Percentiles rank a stretch among this genome's conserved stretches.
Conservation (phyloP, 495 filamentous ascomycete genomes). For the Talaromyces stipitatus region DNA sequence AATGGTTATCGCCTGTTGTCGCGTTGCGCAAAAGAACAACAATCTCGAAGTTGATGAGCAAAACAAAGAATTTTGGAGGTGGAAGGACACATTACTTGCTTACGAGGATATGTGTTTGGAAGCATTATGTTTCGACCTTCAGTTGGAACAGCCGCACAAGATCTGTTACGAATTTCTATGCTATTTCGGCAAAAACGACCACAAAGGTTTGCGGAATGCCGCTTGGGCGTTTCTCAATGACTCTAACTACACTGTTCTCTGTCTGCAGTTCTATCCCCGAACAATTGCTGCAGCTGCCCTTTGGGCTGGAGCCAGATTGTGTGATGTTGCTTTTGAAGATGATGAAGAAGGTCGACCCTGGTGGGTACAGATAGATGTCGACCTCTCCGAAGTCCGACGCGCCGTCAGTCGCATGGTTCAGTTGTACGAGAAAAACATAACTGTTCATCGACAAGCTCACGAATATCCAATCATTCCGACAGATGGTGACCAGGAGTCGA, state of each 20-base stretch:
- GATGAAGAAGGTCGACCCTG: slow-evolving; percentile 66
- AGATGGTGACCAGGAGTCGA: slow-evolving; percentile 24
- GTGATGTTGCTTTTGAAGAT: slow-evolving; percentile 63
- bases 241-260: slow-evolving; percentile 71
- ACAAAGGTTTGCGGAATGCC: slow-evolving; percentile 69
- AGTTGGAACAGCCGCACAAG: slow-evolving; percentile 76
- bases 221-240: slow-evolving; percentile 94
- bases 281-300: slow-evolving; percentile 80
- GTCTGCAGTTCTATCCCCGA: slow-evolving; percentile 68
- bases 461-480: slow-evolving; percentile 31
- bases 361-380: slow-evolving; percentile 70
- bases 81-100: slow-evolving; percentile 85
- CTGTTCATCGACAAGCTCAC: slow-evolving; percentile 38
- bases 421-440: slow-evolving; percentile 61
- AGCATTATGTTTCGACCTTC: slow-evolving; percentile 86
- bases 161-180: slow-evolving; percentile 70
- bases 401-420: slow-evolving; percentile 66
- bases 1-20: slow-evolving; percentile 82
- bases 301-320: slow-evolving; percentile 72
- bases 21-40: slow-evolving; percentile 88
- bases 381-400: slow-evolving; percentile 51
- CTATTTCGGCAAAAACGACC: slow-evolving; percentile 59
- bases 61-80: slow-evolving; percentile 93
- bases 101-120: slow-evolving; percentile 91
- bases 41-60: slow-evolving; percentile 86